Evolutionary conservation across 2,329 filamentous ascomycete species (phyloP).

Genomic region (Thielaviopsis euricoi): DNA sequence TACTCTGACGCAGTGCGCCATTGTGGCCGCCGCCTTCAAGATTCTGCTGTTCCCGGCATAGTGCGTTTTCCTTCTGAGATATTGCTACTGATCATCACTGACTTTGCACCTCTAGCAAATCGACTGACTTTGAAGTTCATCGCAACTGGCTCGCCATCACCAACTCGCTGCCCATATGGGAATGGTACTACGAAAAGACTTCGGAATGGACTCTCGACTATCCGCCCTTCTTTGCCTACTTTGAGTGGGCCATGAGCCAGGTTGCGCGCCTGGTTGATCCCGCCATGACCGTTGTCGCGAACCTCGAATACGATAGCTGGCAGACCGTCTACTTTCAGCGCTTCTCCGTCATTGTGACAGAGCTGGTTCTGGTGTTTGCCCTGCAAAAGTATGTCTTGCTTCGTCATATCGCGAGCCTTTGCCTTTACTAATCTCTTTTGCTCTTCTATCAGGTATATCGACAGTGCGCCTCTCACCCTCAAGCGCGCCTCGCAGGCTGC

Average conservation of each 20-base stretch:
- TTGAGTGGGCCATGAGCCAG: slow-evolving; percentile 85
- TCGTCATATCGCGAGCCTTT: not conserved
- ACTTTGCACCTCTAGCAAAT: slow-evolving; percentile 49
- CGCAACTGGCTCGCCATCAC: slow-evolving; percentile 98
- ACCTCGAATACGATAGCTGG: slow-evolving; percentile 79
- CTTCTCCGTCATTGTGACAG: slow-evolving; percentile 68
- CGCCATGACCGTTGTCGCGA: slow-evolving; percentile 64
- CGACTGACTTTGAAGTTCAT: slow-evolving; percentile 97
- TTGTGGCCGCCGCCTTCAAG: slow-evolving; percentile 79
- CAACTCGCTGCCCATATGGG: slow-evolving; percentile 64
- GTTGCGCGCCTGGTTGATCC: slow-evolving; percentile 61
- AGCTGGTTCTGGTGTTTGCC: slow-evolving; percentile 70
- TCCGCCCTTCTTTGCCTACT: slow-evolving; percentile 92
- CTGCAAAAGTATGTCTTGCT: slow-evolving; percentile 45
- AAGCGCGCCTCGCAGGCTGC: slow-evolving; percentile 69
- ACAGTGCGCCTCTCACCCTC: slow-evolving; percentile 46
- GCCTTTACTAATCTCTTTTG: not conserved
- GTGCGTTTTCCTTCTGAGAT: slow-evolving; percentile 36
- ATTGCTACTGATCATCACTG: not conserved
- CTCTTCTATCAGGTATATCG: slow-evolving; percentile 45
- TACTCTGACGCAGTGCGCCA: slow-evolving; percentile 72
- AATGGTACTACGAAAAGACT: slow-evolving; percentile 96
- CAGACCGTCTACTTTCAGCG: slow-evolving; percentile 89
- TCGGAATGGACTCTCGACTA: slow-evolving; percentile 99
- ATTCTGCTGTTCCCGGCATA: slow-evolving; percentile 86